A percentile compares a stretch with the other conserved stretches of the same genome.
Conservation (phyloP, 495 filamentous ascomycete genomes). For the Pseudoneurospora amorphoporcata region DNA sequence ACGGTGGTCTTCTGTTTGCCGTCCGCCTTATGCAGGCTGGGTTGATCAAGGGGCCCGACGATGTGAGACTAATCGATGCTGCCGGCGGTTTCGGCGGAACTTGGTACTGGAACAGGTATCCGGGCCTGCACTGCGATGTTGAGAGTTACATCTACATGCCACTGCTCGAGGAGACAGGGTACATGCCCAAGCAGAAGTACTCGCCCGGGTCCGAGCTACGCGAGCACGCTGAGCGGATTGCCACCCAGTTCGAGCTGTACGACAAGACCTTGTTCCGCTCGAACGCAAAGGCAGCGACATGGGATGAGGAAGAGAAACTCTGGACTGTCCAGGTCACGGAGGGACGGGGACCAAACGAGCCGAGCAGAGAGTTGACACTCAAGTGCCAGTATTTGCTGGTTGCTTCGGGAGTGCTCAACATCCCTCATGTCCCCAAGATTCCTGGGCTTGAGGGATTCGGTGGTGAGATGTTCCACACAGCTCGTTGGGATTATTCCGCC, state of each 20-base stretch:
- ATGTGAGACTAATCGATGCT: slow-evolving; percentile 40
- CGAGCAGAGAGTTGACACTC: slow-evolving; percentile 19
- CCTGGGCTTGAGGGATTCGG: slow-evolving; percentile 33
- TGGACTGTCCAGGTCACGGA: slow-evolving; percentile 35
- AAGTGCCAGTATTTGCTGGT: slow-evolving; percentile 27
- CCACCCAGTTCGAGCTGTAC: slow-evolving; percentile 32
- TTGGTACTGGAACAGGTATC: slow-evolving; percentile 49
- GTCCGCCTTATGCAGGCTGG: slow-evolving; percentile 42
- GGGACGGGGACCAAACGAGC: slow-evolving; percentile 22
- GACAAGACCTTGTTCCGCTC: slow-evolving; percentile 40
- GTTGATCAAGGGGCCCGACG: slow-evolving; percentile 22
- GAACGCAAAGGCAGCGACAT: slow-evolving; percentile 21
- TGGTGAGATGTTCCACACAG: slow-evolving; percentile 42
- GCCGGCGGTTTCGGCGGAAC: slow-evolving; percentile 44
- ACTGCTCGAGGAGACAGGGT: slow-evolving; percentile 50
- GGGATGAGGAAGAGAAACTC: slow-evolving; percentile 31
- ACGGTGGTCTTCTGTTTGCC: slow-evolving; percentile 38
- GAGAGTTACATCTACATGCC: slow-evolving; percentile 46
- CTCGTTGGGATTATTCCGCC: slow-evolving; percentile 41
- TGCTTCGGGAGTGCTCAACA: slow-evolving; percentile 30
- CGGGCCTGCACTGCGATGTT: slow-evolving; percentile 40
- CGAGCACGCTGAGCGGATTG: slow-evolving; percentile 31
- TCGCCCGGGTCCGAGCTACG: slow-evolving; percentile 35
- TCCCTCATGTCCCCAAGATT: slow-evolving; percentile 37
- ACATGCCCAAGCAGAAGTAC: slow-evolving; percentile 41